These are phyloP conservation scores for Candida mesenterica DNA, from an alignment of 1,139 yeast species.

Conservation along the genomic window DNA sequence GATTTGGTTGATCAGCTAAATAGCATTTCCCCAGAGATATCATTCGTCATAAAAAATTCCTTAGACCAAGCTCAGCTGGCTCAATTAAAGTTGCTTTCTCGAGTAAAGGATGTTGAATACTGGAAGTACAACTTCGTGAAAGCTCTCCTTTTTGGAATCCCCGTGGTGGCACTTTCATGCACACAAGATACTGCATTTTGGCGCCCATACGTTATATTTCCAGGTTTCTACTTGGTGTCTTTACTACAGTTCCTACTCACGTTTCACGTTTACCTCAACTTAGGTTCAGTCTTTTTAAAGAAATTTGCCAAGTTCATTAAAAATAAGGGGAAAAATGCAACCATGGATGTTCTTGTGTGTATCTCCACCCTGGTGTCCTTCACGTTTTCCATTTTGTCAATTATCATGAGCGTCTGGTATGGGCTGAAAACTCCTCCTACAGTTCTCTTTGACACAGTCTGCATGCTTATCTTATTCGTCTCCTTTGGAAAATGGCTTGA, in stretches of 20 bases:
- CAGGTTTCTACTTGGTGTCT: constrained; percentile 59
- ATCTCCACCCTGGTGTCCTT: constrained; percentile 81
- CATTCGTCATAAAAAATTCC: constrained; percentile 43
- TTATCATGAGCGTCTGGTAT: constrained; percentile 41
- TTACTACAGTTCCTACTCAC: constrained; percentile 62
- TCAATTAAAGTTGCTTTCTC: constrained; percentile 68
- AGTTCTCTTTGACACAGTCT: constrained; percentile 82
- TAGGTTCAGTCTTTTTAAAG: constrained; percentile 62
- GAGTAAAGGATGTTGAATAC: constrained; percentile 65
- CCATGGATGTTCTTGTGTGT: constrained; percentile 91
- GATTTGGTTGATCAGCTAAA: constrained; percentile 47
- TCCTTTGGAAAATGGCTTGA: constrained; percentile 89
- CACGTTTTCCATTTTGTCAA: constrained; percentile 65
- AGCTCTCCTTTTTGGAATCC: constrained; percentile 57
- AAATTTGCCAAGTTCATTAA: constrained; percentile 65
- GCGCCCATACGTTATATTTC: constrained; percentile 27
- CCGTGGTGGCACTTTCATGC: constrained; percentile 60
- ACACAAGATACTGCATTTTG: constrained; percentile 37
- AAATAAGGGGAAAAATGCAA: constrained; percentile 65
- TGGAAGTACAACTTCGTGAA: constrained; percentile 62
- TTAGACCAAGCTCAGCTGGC: constrained; percentile 49
- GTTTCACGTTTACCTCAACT: constrained; percentile 64
- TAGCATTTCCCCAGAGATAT: constrained; percentile 21
- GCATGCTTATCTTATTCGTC: constrained; percentile 81
- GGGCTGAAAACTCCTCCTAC: constrained; percentile 54